A percentile compares a stretch with the other conserved stretches of the same genome.
These are phyloP conservation scores for Porpolomopsis calyptriformis DNA, from an alignment of 768 basidiomycete species.

Conservation along the genomic window DNA sequence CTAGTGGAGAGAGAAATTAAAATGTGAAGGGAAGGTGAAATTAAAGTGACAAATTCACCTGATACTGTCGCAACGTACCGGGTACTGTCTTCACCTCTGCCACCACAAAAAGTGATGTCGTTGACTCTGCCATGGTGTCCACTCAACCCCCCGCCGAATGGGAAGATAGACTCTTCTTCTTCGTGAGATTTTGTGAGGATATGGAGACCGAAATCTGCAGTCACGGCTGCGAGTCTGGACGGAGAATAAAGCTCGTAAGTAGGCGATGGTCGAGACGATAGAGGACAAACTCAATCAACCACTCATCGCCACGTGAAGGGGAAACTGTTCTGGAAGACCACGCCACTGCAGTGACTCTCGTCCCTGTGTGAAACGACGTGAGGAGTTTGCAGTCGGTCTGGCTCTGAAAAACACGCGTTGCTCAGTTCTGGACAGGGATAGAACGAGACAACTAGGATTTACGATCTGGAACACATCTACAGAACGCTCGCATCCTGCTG, in stretches of 20 bases:
- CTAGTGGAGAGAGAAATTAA: conserved; percentile 4
- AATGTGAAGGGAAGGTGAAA: conserved; percentile 4
- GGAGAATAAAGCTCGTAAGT: conserved; percentile 1
- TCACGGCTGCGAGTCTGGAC: conserved; percentile 54
- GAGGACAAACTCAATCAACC: conserved; percentile 58
- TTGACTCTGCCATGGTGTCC: conserved; percentile 74
- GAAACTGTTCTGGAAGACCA: conserved; percentile 68
- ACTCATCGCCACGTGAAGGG: conserved; percentile 50
- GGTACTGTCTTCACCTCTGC: conserved; percentile 52
- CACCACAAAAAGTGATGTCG: conserved; percentile 73
- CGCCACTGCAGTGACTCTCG: conserved; percentile 60
- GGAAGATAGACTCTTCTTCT: conserved; percentile 42
- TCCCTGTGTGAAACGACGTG: conserved; percentile 67
- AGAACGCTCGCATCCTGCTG: conserved; percentile 63
- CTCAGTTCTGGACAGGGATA: too few species aligned
- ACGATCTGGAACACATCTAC: conserved; percentile 61
- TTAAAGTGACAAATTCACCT: conserved; percentile 31
- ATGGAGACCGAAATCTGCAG: conserved; percentile 60
- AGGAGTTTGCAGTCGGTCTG: conserved; percentile 36
- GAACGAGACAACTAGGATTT: conserved; percentile 18
- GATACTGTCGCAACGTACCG: conserved; percentile 77
- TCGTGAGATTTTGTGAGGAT: conserved; percentile 48
- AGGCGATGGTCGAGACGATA: conserved; percentile 1
- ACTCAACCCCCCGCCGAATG: conserved; percentile 71
- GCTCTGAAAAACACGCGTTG: conserved; percentile 20